Evolutionary conservation across 805 yeast genomes (phyloP), one percentile per base, ranked within the genome.

Genomic region (Candida adriatica): DNA sequence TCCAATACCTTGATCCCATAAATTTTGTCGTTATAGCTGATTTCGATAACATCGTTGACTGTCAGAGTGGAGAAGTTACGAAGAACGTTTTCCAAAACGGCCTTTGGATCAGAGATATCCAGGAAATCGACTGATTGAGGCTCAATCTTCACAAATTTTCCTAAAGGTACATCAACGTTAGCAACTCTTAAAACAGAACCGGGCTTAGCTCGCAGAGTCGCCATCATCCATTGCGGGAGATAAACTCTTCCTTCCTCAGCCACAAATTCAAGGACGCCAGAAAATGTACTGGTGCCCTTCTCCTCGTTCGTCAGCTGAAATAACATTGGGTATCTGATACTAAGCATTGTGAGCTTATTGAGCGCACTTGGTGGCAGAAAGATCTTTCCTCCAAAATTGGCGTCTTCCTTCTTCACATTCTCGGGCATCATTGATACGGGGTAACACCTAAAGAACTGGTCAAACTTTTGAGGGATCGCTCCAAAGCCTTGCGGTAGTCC

Each of bases 201-300:
- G 0, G 95, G 83, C 30, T 70, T 70, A 6, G 83, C 60, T 20
- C 66, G 64, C 23, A 92, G 59, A 0, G 94, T 82, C 27, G 62
- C 69, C 82, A 92, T 73, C 88, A 92, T 88, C 99, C 99, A 92
- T 46, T 84, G 86, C 0, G 99, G 99, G 21, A 92, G 49, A 54
- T 92, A 92, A 3, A 75, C 92, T 35, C 98, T 68, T 13, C 99
- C 99, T 62, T 92, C 98, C 52, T 92, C 97, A 1, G 98, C 96
- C 13, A 84, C 81, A 56, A 92, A 92, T 60, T 92, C 98, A 39
- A 92, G 62, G 18, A 92, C 98, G 51, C 99, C 99, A 28, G 88
- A 82, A 54, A 87, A 95, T 0, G 96, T 85, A 6, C 54, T 62
- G 19, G 65, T 53, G 4, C 66, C 63, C 16, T 71, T 64, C 22